Evolutionary conservation across 2,329 filamentous ascomycete genomes (phyloP), one percentile per base, ranked within the genome.

Genomic region (Basipetospora chlamydospora): DNA sequence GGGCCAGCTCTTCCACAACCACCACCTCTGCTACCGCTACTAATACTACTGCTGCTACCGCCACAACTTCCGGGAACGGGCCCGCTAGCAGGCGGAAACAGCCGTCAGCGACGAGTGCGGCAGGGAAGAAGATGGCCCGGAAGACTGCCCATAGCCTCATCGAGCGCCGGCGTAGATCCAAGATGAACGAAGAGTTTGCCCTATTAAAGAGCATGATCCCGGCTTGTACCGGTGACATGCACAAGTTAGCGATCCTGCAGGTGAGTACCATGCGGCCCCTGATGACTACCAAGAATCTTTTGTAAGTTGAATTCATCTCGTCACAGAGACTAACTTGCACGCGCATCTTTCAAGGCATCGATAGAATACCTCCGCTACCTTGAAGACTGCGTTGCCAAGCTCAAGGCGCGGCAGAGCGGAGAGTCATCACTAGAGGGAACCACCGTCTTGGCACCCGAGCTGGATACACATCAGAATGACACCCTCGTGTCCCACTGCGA

Each of bases 101-200:
- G 47, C 70, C 77, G 2, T 77, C 73, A 35, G 70, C 74, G 1
- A 80, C 78, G 5, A 93, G 81, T 47, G 83, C 83, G 1, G 86
- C 87, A 1, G 86, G 86, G n/a, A 72, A 86, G 39, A 96, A 95
- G 63, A 92, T 90, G 46, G 87, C 90, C 5, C 73, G 90, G 45
- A 96, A 95, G 61, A 96, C 88, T 2, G 90, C 90, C 9, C 90
- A 98, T 52, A 95, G 86, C 50, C 60, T 96, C 45, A 98, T 96
- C 47, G 90, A 98, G 61, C 69, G 90, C 31, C 66, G 88, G 40
- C 66, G 90, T 48, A 69, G 90, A 43, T 93, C 84, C 10, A 98
- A 96, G 64, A 98, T 96, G 88, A 96, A 98, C 47, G 88, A 96
- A 55, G 90, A 96, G 59, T 96, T 96, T 60, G 81, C 77, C 2